Evolutionary conservation across 192 early-diverging fungal genomes (phyloP).

Genomic region (Podochytrium sp.): DNA sequence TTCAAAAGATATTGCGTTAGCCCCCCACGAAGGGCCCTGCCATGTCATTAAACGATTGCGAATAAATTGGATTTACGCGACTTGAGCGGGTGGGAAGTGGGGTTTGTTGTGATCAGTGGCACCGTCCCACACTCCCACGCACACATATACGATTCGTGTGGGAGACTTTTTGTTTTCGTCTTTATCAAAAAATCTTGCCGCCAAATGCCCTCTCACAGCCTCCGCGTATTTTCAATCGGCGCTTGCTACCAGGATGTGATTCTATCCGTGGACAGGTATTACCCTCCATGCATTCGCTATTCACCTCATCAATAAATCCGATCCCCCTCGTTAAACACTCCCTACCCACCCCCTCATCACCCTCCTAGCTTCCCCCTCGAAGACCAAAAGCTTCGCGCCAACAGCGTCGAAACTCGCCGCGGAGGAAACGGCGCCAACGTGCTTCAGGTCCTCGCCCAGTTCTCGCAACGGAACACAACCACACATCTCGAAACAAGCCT

Average conservation of each 20-base stretch:
- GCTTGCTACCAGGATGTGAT: conserved; percentile 68
- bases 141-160: too few relatives aligned
- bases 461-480: background rate
- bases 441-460: conserved; percentile 30
- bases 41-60: too few relatives aligned
- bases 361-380: conserved; percentile 47
- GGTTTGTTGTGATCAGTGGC: too few relatives aligned
- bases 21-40: too few relatives aligned
- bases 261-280: conserved; percentile 53
- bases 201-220: too few relatives aligned
- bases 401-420: conserved; percentile 60
- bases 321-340: background rate
- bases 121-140: too few relatives aligned
- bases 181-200: too few relatives aligned
- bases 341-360: background rate
- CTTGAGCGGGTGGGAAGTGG: too few relatives aligned
- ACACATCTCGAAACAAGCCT: background rate
- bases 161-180: too few relatives aligned
- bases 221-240: conserved; percentile 51
- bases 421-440: conserved; percentile 70
- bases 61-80: too few relatives aligned
- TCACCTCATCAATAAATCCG: background rate
- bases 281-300: too few relatives aligned
- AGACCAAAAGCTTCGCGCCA: conserved; percentile 63
- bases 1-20: too few relatives aligned